phyloP scores from a whole-genome alignment of 225 moss, liverwort and hornwort species.

The Sphagnum tenellum region DNA sequence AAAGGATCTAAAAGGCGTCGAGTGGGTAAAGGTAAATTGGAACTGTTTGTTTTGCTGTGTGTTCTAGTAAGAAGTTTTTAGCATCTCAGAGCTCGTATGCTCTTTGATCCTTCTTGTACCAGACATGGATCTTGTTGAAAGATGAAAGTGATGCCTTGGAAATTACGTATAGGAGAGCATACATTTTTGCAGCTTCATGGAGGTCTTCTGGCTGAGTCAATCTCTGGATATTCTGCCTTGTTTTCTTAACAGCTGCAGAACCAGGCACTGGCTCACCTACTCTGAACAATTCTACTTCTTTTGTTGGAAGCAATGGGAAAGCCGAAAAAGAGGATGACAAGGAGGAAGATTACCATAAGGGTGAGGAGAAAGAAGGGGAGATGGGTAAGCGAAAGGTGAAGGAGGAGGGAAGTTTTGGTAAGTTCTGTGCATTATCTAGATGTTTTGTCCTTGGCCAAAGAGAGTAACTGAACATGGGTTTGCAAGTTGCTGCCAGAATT shows the following conservation, averaged over 20 bases:
- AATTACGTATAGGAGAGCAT: neutral
- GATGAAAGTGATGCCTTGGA: neutral
- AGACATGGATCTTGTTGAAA: conserved; percentile 1
- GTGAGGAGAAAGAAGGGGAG: conserved; percentile 19
- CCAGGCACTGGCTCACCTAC: conserved; percentile 6
- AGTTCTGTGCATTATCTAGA: neutral
- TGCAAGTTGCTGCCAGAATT: too few species aligned
- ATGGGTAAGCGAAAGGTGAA: conserved; percentile 16
- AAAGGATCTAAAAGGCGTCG: conserved; percentile 18
- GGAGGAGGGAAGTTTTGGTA: conserved; percentile 13
- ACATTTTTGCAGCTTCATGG: neutral
- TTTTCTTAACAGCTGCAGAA: conserved; percentile 6
- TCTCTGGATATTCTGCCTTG: neutral
- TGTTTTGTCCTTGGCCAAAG: too few species aligned
- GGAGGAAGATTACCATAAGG: conserved; percentile 16
- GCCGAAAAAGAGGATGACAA: conserved; percentile 11
- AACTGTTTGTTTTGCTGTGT: neutral
- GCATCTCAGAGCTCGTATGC: neutral
- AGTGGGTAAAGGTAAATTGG: conserved; percentile 9
- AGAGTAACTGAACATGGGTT: too few species aligned
- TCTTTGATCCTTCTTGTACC: neutral
- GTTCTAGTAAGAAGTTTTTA: neutral
- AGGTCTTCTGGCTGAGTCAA: neutral
- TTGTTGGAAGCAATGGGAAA: conserved; percentile 15
- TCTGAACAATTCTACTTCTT: conserved; percentile 6